Evolutionary conservation across 805 yeast species (phyloP), one percentile per base, ranked within the genome.

Genomic region (Yarrowia porcina): DNA sequence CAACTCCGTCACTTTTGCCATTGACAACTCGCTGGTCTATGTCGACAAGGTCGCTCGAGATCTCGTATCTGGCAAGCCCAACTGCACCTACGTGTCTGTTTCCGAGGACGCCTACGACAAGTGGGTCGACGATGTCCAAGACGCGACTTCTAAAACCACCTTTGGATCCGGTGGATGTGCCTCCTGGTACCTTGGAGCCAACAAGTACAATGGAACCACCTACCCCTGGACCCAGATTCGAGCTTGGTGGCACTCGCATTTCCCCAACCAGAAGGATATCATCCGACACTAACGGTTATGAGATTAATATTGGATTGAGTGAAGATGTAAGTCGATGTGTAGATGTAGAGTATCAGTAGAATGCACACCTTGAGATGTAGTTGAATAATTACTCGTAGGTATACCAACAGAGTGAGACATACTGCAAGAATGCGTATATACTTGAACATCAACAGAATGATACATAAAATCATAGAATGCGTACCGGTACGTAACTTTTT

Each of bases 211-310:
- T 30, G 59, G 42, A 12, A 36, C 63, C 25, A 52, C 67, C 27
- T 66, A 65, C 41, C 68, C 68, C 5, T 65, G 67, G 67, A 28
- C 61, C 6, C 68, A 66, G 42, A 17, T 66, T 12, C 21, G 33
- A 10, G 64, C 42, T 21, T 66, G 68, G 68, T 65, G 65, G 65
- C 21, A 61, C 28, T 27, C 66, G 20, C 35, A 39, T 18, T 38
- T 23, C 33, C 44, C 44, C 59, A 36, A 52, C 44, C 42, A 52
- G 33, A 4, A 25, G 9, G 59, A 23, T n/a, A 52, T 52, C 33
- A 52, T 52, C 17, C 56, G 56, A 33, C 56, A 33, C n/a, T 49
- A 33, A 18, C 21, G 15, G 47, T 17, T 12, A 17, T 38, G 25
- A 20, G 42, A 38, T 20, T 38, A 20, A 20, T 12, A 12, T 12